phyloP scores from a whole-genome alignment of 352 stramenopile genomes.

The Blastocystis sp. region DNA sequence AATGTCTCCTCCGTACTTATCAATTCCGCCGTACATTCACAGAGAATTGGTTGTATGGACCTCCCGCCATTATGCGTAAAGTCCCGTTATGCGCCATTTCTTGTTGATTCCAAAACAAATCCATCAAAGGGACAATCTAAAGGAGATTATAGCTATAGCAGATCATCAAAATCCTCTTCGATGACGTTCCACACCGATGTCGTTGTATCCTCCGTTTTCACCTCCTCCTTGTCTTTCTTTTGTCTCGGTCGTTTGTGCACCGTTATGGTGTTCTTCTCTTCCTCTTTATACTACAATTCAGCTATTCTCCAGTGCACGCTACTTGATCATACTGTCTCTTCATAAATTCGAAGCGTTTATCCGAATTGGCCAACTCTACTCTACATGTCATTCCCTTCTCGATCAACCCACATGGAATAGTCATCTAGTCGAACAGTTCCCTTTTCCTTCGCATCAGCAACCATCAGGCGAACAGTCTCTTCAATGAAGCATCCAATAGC shows the following conservation, averaged over 20 bases:
- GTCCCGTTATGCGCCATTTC: too few species aligned
- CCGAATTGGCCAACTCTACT: background rate
- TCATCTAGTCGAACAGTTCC: background rate
- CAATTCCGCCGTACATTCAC: constrained; percentile 54
- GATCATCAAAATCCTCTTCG: background rate
- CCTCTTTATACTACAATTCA: background rate
- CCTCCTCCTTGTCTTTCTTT: background rate
- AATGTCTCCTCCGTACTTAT: constrained; percentile 55
- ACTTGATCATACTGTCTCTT: background rate
- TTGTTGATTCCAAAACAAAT: too few species aligned
- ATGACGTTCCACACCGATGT: background rate
- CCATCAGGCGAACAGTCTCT: background rate
- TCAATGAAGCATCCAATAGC: background rate
- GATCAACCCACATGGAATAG: background rate
- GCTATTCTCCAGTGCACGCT: background rate
- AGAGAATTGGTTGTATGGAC: background rate
- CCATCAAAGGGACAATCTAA: background rate
- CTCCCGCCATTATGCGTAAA: background rate
- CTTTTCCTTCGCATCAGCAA: background rate
- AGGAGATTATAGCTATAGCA: background rate
- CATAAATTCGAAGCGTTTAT: background rate
- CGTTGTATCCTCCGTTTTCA: background rate
- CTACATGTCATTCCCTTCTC: background rate
- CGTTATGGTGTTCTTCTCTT: background rate
- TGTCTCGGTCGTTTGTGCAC: background rate